Evolutionary conservation across 257 asterid genomes (phyloP).

Genomic region (Solanum megistacrolobum): DNA sequence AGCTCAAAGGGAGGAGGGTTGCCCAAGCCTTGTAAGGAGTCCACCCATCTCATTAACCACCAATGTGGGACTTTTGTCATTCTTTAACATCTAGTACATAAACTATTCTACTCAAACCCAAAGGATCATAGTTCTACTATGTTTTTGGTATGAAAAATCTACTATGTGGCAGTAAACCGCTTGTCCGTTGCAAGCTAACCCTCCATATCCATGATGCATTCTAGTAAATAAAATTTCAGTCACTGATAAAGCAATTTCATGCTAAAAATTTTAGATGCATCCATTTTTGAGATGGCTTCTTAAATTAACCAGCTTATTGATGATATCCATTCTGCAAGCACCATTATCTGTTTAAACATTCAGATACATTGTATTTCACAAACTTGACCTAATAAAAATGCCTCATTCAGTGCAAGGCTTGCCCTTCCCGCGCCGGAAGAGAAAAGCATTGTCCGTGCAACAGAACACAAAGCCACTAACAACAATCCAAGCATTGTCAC

Average conservation of each 20-base stretch:
- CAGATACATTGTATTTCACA: slow-evolving; percentile 1
- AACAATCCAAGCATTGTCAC: slow-evolving; percentile 17
- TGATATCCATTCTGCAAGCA: background rate
- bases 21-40: no score
- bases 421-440: slow-evolving; percentile 87
- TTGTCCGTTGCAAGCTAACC: background rate
- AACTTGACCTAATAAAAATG: slow-evolving; percentile 16
- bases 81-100: background rate
- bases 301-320: background rate
- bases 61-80: no score
- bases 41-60: no score
- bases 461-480: slow-evolving; percentile 32
- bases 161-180: background rate
- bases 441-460: slow-evolving; percentile 39
- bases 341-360: background rate
- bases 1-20: no score
- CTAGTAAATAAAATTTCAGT: background rate
- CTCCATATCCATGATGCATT: background rate
- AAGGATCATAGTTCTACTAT: background rate
- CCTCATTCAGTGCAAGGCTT: slow-evolving; percentile 70
- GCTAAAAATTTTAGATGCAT: background rate
- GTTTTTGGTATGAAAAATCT: background rate
- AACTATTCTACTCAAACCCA: background rate
- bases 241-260: background rate
- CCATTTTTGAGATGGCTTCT: background rate